These are phyloP conservation scores for Microthyrium microscopicum DNA, from an alignment of 2,329 filamentous ascomycete genomes.

Conservation along the genomic window DNA sequence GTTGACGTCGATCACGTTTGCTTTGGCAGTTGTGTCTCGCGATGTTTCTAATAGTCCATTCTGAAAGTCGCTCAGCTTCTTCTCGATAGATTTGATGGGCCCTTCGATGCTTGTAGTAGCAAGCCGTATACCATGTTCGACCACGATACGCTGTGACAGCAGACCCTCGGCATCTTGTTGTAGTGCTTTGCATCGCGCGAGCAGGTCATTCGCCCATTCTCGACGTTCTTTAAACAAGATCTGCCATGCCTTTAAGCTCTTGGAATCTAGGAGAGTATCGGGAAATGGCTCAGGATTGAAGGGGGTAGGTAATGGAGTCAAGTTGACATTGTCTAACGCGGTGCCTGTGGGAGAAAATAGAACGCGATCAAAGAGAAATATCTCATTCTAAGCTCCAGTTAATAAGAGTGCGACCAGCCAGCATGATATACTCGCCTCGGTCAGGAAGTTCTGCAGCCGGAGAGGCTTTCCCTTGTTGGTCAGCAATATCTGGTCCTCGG, in stretches of 20 bases:
- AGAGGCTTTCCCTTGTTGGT: slow-evolving; percentile 72
- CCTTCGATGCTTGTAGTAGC: slow-evolving; percentile 72
- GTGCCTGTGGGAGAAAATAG: slow-evolving; percentile 29
- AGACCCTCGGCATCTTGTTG: slow-evolving; percentile 45
- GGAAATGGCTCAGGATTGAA: slow-evolving; percentile 48
- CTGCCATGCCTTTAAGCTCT: slow-evolving; percentile 75
- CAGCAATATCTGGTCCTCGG: slow-evolving; percentile 70
- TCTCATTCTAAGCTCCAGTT: slow-evolving; percentile 46
- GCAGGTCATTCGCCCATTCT: slow-evolving; percentile 58
- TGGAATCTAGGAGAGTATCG: slow-evolving; percentile 67
- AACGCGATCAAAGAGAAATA: slow-evolving; percentile 80
- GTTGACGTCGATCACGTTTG: slow-evolving; percentile 51
- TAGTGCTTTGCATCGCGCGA: slow-evolving; percentile 52
- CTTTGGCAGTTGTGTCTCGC: slow-evolving; percentile 48
- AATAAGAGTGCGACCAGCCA: background rate
- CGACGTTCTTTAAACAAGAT: slow-evolving; percentile 66
- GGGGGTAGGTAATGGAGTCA: slow-evolving; percentile 37
- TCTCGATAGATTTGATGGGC: slow-evolving; percentile 54
- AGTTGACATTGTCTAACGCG: slow-evolving; percentile 32
- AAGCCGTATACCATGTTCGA: slow-evolving; percentile 64
- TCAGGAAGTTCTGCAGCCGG: slow-evolving; percentile 61
- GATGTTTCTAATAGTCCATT: slow-evolving; percentile 53
- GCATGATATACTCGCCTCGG: slow-evolving; percentile 43
- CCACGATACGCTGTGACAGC: slow-evolving; percentile 57
- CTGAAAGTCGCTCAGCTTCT: slow-evolving; percentile 53